phyloP scores from a whole-genome alignment of 352 stramenopile species.

The Globisporangium heterothallicum region DNA sequence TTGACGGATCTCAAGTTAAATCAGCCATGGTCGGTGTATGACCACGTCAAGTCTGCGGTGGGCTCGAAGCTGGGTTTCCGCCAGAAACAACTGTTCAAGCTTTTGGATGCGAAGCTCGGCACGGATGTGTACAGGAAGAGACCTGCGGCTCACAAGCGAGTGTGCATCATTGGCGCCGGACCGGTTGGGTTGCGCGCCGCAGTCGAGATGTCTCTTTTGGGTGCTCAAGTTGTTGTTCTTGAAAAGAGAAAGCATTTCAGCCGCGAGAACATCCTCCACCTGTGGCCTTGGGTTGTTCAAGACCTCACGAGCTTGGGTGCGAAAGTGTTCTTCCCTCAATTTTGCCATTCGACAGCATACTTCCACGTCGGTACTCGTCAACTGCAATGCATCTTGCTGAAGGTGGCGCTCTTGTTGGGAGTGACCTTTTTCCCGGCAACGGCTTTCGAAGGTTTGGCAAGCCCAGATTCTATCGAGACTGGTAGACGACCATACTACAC shows the following conservation, averaged over 20 bases:
- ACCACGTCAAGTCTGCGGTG: constrained; percentile 53
- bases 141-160: constrained; percentile 56
- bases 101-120: constrained; percentile 51
- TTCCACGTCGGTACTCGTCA: constrained; percentile 86
- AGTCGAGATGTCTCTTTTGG: constrained; percentile 66
- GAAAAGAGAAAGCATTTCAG: constrained; percentile 82
- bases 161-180: constrained; percentile 72
- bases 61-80: constrained; percentile 62
- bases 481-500: constrained; percentile 66
- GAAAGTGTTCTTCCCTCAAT: constrained; percentile 79
- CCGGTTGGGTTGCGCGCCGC: constrained; percentile 69
- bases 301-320: constrained; percentile 72
- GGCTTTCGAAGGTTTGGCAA: constrained; percentile 49
- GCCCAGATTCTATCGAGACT: constrained; percentile 45
- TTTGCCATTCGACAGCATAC: constrained; percentile 78
- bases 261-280: constrained; percentile 78
- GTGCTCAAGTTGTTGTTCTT: constrained; percentile 65
- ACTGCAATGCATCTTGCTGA: constrained; percentile 80
- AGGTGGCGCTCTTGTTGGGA: constrained; percentile 68
- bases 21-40: constrained; percentile 57
- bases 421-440: constrained; percentile 64
- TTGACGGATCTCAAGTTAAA: constrained; percentile 43
- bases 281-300: constrained; percentile 83
- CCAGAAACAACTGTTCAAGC: constrained; percentile 73
- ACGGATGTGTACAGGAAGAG: constrained; percentile 50